Percentiles rank a stretch among this genome's conserved stretches.
Evolutionary conservation across 129 eudicot genomes (phyloP).

Genomic region (Heracleum sosnowskyi): DNA sequence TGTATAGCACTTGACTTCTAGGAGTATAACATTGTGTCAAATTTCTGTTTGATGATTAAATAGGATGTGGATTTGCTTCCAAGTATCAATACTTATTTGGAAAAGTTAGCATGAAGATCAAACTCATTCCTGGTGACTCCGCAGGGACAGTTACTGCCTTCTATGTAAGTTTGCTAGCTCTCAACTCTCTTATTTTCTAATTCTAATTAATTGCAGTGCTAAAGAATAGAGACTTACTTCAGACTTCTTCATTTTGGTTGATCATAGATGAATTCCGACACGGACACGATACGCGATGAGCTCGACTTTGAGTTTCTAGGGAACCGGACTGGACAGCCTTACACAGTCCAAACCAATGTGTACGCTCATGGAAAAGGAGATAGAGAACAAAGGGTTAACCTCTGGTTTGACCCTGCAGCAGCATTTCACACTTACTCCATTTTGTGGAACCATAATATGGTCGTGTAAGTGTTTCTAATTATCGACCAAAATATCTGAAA

Average conservation of each 20-base stretch:
- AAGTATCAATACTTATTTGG: slow-evolving; percentile 59
- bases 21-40: background rate
- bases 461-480: slow-evolving; percentile 41
- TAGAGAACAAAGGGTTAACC: slow-evolving; percentile 77
- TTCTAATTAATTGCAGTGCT: too few relatives aligned
- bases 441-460: slow-evolving; percentile 64
- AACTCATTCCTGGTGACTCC: slow-evolving; percentile 83
- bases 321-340: slow-evolving; percentile 79
- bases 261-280: slow-evolving; percentile 72
- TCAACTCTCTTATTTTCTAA: background rate
- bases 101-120: slow-evolving; percentile 78
- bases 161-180: slow-evolving; percentile 35
- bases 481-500: background rate
- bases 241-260: background rate
- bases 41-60: background rate
- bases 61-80: slow-evolving; percentile 71
- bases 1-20: background rate
- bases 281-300: slow-evolving; percentile 56
- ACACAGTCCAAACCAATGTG: slow-evolving; percentile 81
- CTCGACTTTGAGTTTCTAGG: slow-evolving; percentile 90
- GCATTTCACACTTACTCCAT: slow-evolving; percentile 68
- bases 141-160: slow-evolving; percentile 95
- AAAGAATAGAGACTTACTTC: background rate
- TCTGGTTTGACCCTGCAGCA: slow-evolving; percentile 87
- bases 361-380: slow-evolving; percentile 78